Evolutionary conservation across 2,329 filamentous ascomycete species (phyloP).

Genomic region (Exophiala sp.): DNA sequence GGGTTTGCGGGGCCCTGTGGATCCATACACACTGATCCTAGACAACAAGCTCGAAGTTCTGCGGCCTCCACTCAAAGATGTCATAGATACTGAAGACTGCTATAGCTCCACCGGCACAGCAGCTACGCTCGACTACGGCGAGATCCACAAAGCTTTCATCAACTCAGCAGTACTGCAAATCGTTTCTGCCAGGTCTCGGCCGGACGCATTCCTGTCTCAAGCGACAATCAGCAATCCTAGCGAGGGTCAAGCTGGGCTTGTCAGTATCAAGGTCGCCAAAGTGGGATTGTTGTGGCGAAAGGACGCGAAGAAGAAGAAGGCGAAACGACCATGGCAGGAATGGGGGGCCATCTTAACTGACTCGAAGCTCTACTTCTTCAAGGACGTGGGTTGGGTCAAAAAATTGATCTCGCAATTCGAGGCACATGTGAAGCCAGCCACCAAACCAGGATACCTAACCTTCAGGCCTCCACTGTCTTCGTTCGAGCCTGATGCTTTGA

Average conservation of each 20-base stretch:
- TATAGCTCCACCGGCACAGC: conserved; percentile 83
- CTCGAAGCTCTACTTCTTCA: conserved; percentile 96
- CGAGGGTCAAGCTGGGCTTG: conserved; percentile 84
- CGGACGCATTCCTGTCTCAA: conserved; percentile 91
- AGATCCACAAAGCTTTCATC: conserved; percentile 84
- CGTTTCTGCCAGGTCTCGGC: conserved; percentile 85
- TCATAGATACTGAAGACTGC: conserved; percentile 86
- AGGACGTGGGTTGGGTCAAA: conserved; percentile 90
- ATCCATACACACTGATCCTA: conserved; percentile 91
- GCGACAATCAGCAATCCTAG: conserved; percentile 78
- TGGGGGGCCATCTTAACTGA: conserved; percentile 96
- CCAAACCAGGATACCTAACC: conserved; percentile 71
- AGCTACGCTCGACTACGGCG: conserved; percentile 70
- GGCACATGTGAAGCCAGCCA: conserved; percentile 71
- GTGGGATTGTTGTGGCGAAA: conserved; percentile 94
- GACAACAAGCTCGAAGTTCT: conserved; percentile 81
- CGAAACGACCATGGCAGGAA: conserved; percentile 95
- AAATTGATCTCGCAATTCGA: conserved; percentile 86
- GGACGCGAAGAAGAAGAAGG: conserved; percentile 87
- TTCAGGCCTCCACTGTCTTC: conserved; percentile 87
- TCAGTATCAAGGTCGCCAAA: conserved; percentile 96
- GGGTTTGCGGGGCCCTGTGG: conserved; percentile 76
- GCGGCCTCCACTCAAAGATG: conserved; percentile 82
- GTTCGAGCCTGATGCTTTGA: conserved; percentile 89
- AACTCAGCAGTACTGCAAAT: conserved; percentile 91